Percentiles rank a stretch among this genome's conserved stretches.
Conservation (phyloP, 805 yeast genomes). For the Priceomyces melissophilus region DNA sequence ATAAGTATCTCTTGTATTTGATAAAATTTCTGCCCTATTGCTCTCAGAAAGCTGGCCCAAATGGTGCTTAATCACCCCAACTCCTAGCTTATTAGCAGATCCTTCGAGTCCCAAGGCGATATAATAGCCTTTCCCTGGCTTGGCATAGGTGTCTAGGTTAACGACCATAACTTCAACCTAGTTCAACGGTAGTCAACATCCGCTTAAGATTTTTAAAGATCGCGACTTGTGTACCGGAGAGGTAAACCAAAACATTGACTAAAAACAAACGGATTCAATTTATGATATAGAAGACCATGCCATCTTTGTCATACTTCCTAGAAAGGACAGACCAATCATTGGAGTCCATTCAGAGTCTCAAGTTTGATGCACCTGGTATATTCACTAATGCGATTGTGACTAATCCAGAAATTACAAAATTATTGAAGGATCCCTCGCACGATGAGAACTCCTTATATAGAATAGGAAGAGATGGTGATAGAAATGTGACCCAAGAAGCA, state of each 20-base stretch:
- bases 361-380: slow-evolving; percentile 57
- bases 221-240: slow-evolving; percentile 3
- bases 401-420: slow-evolving; percentile 49
- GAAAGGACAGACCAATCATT: slow-evolving; percentile 36
- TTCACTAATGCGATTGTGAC: slow-evolving; percentile 61
- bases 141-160: slow-evolving; percentile 43
- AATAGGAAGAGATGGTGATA: slow-evolving; percentile 21
- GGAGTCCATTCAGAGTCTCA: slow-evolving; percentile 38
- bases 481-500: slow-evolving; percentile 16
- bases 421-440: slow-evolving; percentile 57
- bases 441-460: slow-evolving; percentile 51
- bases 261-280: background rate
- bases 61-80: slow-evolving; percentile 81
- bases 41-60: slow-evolving; percentile 51
- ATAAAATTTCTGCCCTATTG: slow-evolving; percentile 69
- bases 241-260: slow-evolving; percentile 2
- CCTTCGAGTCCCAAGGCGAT: slow-evolving; percentile 93
- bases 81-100: slow-evolving; percentile 94
- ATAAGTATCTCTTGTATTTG: slow-evolving; percentile 95
- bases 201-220: background rate
- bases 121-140: slow-evolving; percentile 47
- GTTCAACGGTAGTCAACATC: background rate
- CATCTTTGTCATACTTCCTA: slow-evolving; percentile 20
- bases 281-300: slow-evolving; percentile 9
- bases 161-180: slow-evolving; percentile 28